Base-by-base conservation (phyloP, 2,329 filamentous ascomycete genomes). In the Fusarium avenaceum region DNA sequence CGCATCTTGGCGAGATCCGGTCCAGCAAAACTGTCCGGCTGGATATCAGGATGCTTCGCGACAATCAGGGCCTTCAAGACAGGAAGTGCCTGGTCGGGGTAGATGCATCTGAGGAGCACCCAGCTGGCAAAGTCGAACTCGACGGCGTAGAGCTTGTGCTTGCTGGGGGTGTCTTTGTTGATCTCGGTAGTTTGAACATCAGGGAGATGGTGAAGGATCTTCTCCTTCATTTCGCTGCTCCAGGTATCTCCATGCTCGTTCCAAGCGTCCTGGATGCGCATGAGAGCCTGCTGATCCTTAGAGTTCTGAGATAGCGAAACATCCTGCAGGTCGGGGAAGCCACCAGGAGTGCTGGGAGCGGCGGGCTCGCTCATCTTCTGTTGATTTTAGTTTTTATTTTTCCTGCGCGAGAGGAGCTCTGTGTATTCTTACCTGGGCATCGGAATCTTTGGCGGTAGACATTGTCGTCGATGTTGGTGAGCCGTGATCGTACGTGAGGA, bases 31-130 rank as follows among this genome's bases (percentile, higher is more conserved):
- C 45, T 39, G n/a, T 15, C 9, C 17, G 39, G 35, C 15, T 65
- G 33, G 6, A 65, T 46, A 9, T 54, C 55, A 8, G 54, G 48
- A 47, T 65, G 47, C 13, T 13, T 50, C 10, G 46, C 40, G n/a
- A 55, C 9, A n/a, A 65, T 54, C 4, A n/a, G 14, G 13, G 8
- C 4, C 39, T 22, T 55, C 24, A 55, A 22, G 15, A 24, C 3
- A 10, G 17, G 3, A 9, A 65, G 35, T 5, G 43, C 28, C 8
- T 28, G 35, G 7, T 26, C 39, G 3, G 60, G 60, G 11, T 65
- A 65, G 3, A 64, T 53, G 17, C 48, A 60, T 7, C 26, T 40
- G n/a, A 60, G 17, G 17, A 65, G 32, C 17, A 65, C 44, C 63
- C 63, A 65, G 7, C 33, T 33, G 5, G 60, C 60, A 20, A 60